phyloP scores from a whole-genome alignment of 179 eudicot genomes.

The Gypsophila paniculata region DNA sequence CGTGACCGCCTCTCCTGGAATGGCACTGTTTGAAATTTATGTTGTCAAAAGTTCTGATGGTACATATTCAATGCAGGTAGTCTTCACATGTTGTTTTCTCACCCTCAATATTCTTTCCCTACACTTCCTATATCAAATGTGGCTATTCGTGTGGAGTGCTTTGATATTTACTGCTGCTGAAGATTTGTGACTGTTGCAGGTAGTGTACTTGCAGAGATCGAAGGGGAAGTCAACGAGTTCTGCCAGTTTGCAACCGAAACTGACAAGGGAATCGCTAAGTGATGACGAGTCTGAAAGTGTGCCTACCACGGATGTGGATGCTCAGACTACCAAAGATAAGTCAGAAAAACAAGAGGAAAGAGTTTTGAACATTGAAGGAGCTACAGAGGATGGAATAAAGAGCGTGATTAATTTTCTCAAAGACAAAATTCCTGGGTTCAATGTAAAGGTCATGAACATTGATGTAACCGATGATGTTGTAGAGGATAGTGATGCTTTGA shows the following conservation, averaged over 20 bases:
- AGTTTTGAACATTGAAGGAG: constrained; percentile 66
- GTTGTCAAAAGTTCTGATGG: constrained; percentile 66
- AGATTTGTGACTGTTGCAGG: constrained; percentile 39
- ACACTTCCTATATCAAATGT: background rate
- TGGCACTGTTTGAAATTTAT: constrained; percentile 83
- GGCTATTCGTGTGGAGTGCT: background rate
- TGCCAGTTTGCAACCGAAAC: constrained; percentile 48
- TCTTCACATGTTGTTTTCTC: background rate
- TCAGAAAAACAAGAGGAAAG: constrained; percentile 62
- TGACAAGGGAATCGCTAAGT: constrained; percentile 48
- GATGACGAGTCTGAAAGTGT: constrained; percentile 45
- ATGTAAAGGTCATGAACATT: constrained; percentile 63
- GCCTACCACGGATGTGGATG: constrained; percentile 45
- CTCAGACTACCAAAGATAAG: constrained; percentile 50
- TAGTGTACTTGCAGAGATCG: constrained; percentile 61
- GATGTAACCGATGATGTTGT: constrained; percentile 49
- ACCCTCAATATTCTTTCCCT: background rate
- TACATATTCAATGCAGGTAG: constrained; percentile 72
- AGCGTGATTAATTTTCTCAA: constrained; percentile 85
- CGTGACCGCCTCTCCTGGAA: constrained; percentile 79
- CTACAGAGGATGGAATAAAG: constrained; percentile 83
- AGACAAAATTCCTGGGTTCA: constrained; percentile 89
- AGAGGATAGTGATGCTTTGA: constrained; percentile 59
- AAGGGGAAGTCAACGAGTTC: constrained; percentile 46
- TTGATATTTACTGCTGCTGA: constrained; percentile 22